Evolutionary conservation across 495 filamentous ascomycete genomes (phyloP), one percentile per base, ranked within the genome.

Genomic region (Neurospora sp.): DNA sequence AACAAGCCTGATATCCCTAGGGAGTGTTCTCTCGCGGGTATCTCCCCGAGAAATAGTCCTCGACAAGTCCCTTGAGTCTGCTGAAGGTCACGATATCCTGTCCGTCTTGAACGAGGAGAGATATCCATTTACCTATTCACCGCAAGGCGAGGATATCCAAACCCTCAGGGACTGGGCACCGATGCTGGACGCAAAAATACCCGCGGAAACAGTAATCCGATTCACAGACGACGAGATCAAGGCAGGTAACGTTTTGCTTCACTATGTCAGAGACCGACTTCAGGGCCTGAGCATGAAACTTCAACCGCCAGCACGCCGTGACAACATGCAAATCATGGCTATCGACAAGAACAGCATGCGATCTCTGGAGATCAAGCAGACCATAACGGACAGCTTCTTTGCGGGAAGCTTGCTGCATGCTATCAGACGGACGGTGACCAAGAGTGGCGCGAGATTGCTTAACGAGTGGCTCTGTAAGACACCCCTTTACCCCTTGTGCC

Each of bases 261-360:
- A 92, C 71, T 99, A 98, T 81, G 90, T 96, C n/a, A 85, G 88
- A 34, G 88, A 89, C 71, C 88, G 92, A 62, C 84, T 99, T 2
- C 92, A 91, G 73, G 92, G 92, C 11, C 81, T 91, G n/a, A 89
- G 89, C 78, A 89, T 97, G 84, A 93, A 92, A 78, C 86, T 99
- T 43, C 93, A 95, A 77, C 91, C 93, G 24, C 96, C 96, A 31
- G 82, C 90, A 38, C 89, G 92, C 59, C 87, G 91, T 71, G 89
- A 92, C 69, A 82, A 86, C 45, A 84, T 91, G 73, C 89, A 97
- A 74, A 90, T 91, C 69, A 95, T 99, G 93, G 86, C 80, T 37
- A 96, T 99, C 74, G 96, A 99, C 82, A 93, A 91, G 72, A 95
- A 93, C 75, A 97, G 91, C 71, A 87, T 99, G 86, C 87, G 92